Base-by-base conservation (phyloP, 768 basidiomycete species). In the Lenzites betulinus region DNA sequence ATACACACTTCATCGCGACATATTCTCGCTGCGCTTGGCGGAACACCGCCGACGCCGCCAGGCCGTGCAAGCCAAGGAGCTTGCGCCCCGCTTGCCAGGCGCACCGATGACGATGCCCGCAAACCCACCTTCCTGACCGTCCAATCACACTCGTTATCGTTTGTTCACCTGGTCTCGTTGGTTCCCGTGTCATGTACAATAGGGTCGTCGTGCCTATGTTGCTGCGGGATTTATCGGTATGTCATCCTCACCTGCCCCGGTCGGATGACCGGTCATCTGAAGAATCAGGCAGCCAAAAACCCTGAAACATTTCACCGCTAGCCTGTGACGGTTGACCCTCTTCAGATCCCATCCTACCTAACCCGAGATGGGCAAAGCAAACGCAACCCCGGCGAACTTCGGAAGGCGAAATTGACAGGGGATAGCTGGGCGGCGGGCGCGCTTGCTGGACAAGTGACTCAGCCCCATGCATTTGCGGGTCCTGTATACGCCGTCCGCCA, bases 1-100 rank as follows among this genome's bases (percentile, higher is more conserved):
- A 63, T 97, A 88, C 69, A 77, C 81, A 9, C 78, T 97, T n/a
- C 93, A 96, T 74, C 83, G 93, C 41, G 84, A 90, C 62, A 85
- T 91, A 62, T 97, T 91, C 71, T 77, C 80, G 73, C 87, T 96
- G 83, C 84, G 95, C 25, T 83, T 85, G 60, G 76, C 78, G 12
- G 93, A 94, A 68, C 88, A 93, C 68, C 83, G 87, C 36, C 87
- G 82, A 71, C 81, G 82, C 51, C 79, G 83, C 70, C 89, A 93
- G 67, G 70, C 82, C 0, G 79, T 83, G 9, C 87, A 90, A 66
- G 83, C 82, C 2, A 89, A 84, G 69, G 84, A 85, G 54, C 78
- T 93, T 20, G 89, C 83, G 0, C 89, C 90, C 41, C 82, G 85
- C 39, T 73, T 93, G 26, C 91, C 90, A 44, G 82, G 83, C 47